Percentiles rank a stretch among this genome's conserved stretches.
Evolutionary conservation across 2,329 filamentous ascomycete species (phyloP).

Genomic region (Cordyceps pruinosa): DNA sequence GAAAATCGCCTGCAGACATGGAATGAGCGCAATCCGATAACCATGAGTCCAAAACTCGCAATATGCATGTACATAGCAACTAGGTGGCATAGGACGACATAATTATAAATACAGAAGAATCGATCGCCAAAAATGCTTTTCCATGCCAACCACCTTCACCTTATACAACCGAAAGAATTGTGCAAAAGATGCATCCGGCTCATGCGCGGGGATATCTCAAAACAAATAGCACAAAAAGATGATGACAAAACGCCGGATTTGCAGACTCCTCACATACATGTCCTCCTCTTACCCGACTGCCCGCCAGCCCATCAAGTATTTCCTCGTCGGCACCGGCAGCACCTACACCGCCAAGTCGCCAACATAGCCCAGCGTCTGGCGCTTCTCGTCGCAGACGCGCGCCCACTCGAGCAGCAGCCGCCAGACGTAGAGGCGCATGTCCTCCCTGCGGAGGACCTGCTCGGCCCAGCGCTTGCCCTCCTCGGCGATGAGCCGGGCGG

Average conservation of each 20-base stretch:
- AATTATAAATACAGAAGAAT: too few relatives aligned
- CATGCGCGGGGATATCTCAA: neutral
- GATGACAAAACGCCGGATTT: neutral
- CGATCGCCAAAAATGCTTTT: neutral
- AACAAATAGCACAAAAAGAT: neutral
- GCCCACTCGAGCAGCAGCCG: constrained; percentile 54
- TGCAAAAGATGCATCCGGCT: neutral
- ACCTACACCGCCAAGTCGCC: constrained; percentile 37
- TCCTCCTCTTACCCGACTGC: neutral
- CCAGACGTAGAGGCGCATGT: constrained; percentile 61
- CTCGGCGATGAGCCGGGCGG: constrained; percentile 54
- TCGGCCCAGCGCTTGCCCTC: constrained; percentile 55
- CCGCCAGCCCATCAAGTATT: neutral
- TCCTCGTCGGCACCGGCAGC: too few relatives aligned
- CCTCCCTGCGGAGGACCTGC: constrained; percentile 53
- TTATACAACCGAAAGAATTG: neutral
- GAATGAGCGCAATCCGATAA: neutral
- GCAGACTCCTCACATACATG: neutral
- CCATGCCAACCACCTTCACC: neutral
- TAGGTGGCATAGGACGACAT: neutral
- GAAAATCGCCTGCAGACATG: too few relatives aligned
- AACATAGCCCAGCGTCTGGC: constrained; percentile 37
- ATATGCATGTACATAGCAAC: neutral
- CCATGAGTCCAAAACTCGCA: neutral
- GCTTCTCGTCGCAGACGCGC: constrained; percentile 39